A percentile compares a stretch with the other conserved stretches of the same genome.
These are phyloP conservation scores for Mycena capillaripes DNA, from an alignment of 768 basidiomycete species.

Conservation along the genomic window DNA sequence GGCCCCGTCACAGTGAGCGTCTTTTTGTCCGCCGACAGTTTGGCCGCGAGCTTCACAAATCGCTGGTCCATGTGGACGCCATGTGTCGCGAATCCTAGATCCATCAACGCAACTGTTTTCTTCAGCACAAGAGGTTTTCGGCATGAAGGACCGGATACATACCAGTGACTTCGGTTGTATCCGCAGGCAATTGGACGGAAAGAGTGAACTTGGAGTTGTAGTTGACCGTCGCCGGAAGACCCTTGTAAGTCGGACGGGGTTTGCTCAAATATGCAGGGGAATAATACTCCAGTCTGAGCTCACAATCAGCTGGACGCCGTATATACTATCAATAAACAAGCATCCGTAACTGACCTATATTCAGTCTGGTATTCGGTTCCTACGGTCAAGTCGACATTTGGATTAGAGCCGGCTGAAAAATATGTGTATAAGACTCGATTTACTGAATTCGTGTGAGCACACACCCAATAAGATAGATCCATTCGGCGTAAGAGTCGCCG, in stretches of 20 bases:
- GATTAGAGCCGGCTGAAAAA: constrained; percentile 58
- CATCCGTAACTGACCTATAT: constrained; percentile 19
- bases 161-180: constrained; percentile 2
- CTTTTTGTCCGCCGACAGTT: constrained; percentile 16
- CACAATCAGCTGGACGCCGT: not conserved
- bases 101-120: constrained; percentile 41
- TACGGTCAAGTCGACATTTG: constrained; percentile 46
- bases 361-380: constrained; percentile 25
- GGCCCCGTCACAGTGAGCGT: constrained; percentile 24
- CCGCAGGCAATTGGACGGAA: constrained; percentile 6
- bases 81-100: constrained; percentile 47
- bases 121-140: too few relatives aligned
- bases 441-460: not conserved
- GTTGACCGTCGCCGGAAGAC: constrained; percentile 22
- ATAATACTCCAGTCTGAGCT: constrained; percentile 28
- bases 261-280: constrained; percentile 33
- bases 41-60: constrained; percentile 23
- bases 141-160: too few relatives aligned
- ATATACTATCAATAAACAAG: not conserved
- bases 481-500: constrained; percentile 67
- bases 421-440: constrained; percentile 1
- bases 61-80: constrained; percentile 36
- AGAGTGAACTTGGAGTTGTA: constrained; percentile 24
- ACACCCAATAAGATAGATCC: constrained; percentile 49
- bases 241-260: constrained; percentile 20